Percentiles rank a stretch among this genome's conserved stretches.
Conservation (phyloP, 345 rosid species). For the Erodium maritimum region DNA sequence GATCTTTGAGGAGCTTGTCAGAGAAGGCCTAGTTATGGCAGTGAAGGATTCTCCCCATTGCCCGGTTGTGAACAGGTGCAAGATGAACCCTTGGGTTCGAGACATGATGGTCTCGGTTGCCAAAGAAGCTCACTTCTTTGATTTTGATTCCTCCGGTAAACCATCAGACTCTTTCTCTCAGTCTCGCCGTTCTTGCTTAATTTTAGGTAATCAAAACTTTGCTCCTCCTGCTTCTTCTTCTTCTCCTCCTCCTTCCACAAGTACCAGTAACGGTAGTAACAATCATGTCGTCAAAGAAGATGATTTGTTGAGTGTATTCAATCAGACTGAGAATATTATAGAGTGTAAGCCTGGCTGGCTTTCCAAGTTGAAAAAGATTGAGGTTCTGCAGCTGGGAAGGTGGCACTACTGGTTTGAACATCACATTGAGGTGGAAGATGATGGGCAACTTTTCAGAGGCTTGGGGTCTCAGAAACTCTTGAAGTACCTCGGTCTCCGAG, state of each 20-base stretch:
- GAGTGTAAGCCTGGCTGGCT: slow-evolving; percentile 16
- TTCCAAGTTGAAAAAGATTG: slow-evolving; percentile 12
- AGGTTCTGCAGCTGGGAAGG: slow-evolving; percentile 26
- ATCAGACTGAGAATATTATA: slow-evolving; percentile 16
- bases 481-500: slow-evolving; percentile 31
- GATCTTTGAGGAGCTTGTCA: slow-evolving; percentile 5
- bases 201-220: not conserved
- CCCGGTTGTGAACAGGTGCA: slow-evolving; percentile 6
- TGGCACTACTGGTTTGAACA: slow-evolving; percentile 17
- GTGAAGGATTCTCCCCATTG: not conserved
- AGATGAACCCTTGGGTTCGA: slow-evolving; percentile 8
- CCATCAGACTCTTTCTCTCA: not conserved
- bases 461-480: slow-evolving; percentile 10
- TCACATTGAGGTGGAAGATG: slow-evolving; percentile 28
- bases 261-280: not conserved
- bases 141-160: not conserved
- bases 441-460: slow-evolving; percentile 15
- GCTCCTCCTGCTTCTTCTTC: not conserved
- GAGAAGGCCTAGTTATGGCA: not conserved
- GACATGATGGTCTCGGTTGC: slow-evolving; percentile 6
- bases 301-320: slow-evolving; percentile 14
- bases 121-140: not conserved
- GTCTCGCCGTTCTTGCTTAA: slow-evolving; percentile 3
- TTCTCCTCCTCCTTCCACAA: not conserved
- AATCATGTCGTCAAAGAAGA: not conserved